Percentiles rank a stretch among this genome's conserved stretches.
These are phyloP conservation scores for Moesziomyces parantarcticus DNA, from an alignment of 1,284 basidiomycete genomes.

Conservation along the genomic window DNA sequence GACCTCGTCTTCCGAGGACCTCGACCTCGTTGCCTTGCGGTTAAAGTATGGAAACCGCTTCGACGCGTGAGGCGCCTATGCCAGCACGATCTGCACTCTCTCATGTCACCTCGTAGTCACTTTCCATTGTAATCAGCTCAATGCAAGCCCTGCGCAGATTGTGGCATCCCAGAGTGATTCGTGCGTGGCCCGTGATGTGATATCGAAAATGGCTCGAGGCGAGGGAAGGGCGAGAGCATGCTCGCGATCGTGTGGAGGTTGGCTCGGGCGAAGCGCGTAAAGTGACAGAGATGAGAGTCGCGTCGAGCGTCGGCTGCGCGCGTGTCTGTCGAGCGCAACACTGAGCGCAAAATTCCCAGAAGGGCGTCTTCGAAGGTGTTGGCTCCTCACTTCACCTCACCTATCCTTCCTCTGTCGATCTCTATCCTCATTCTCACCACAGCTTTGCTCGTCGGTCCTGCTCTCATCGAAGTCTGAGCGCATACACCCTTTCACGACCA, in stretches of 20 bases:
- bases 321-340: background rate
- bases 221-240: background rate
- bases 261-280: background rate
- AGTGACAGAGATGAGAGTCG: background rate
- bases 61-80: background rate
- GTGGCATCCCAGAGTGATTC: too few species aligned
- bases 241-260: background rate
- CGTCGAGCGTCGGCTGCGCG: background rate
- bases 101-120: too few species aligned
- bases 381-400: background rate
- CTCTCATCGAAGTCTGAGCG: background rate
- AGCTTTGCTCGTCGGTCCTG: background rate
- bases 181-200: too few species aligned
- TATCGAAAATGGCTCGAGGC: too few species aligned
- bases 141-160: too few species aligned
- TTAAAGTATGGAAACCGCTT: background rate
- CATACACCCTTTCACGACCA: constrained; percentile 1
- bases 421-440: background rate
- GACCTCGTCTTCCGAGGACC: constrained; percentile 28
- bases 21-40: constrained; percentile 30
- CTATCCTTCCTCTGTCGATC: background rate
- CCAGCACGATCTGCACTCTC: background rate
- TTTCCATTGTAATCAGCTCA: too few species aligned
- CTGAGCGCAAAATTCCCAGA: background rate
- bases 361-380: background rate